Evolutionary conservation across 768 basidiomycete species (phyloP).

Genomic region (Boletellus emodensis): DNA sequence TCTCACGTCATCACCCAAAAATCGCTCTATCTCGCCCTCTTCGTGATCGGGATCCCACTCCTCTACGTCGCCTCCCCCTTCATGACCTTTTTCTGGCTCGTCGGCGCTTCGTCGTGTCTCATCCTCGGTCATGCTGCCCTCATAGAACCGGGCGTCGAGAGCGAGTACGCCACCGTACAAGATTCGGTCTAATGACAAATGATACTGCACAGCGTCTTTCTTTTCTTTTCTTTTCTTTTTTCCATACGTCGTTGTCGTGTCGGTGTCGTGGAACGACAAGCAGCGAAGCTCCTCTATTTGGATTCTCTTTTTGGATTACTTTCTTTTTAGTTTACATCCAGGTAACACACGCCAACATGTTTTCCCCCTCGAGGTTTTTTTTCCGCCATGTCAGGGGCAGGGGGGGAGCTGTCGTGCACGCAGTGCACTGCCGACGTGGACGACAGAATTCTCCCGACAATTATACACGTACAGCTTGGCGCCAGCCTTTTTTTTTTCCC

Average conservation of each 20-base stretch:
- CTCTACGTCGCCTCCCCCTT: constrained; percentile 77
- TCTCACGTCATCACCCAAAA: constrained; percentile 84
- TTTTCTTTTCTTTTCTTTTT: too few species aligned
- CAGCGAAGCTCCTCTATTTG: background rate
- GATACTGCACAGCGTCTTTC: too few species aligned
- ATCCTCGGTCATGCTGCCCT: constrained; percentile 84
- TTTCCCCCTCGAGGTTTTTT: too few species aligned
- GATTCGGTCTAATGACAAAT: constrained; percentile 46
- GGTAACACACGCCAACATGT: too few species aligned
- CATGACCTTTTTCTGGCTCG: constrained; percentile 89
- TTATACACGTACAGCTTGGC: too few species aligned
- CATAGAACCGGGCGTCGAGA: constrained; percentile 93
- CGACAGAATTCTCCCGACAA: too few species aligned
- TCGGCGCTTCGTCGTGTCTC: constrained; percentile 80
- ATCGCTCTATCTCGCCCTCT: constrained; percentile 80
- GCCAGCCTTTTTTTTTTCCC: too few species aligned
- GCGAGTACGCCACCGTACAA: constrained; percentile 82
- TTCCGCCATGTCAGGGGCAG: too few species aligned
- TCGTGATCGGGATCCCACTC: constrained; percentile 88
- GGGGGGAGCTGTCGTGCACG: too few species aligned
- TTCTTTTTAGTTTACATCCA: background rate
- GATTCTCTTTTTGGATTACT: background rate
- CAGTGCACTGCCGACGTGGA: too few species aligned
- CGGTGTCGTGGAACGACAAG: too few species aligned
- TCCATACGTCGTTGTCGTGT: too few species aligned